phyloP scores from a whole-genome alignment of 164 flowering plant genomes.

The Saururus chinensis region DNA sequence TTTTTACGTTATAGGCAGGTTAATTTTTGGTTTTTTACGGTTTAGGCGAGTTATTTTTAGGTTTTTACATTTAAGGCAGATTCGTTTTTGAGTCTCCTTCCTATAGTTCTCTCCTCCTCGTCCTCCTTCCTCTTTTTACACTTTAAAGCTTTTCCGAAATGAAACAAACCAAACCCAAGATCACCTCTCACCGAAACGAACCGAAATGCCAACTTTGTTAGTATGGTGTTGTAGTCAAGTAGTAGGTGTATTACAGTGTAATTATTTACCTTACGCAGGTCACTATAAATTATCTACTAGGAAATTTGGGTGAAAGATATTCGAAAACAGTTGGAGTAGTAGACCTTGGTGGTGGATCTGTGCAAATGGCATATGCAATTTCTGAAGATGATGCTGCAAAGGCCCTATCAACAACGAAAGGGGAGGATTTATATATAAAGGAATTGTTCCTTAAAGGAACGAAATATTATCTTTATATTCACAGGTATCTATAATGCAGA shows the following conservation, averaged over 20 bases:
- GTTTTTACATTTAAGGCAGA: no score
- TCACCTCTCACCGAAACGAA: no score
- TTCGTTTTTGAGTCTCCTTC: no score
- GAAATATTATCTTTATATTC: constrained; percentile 79
- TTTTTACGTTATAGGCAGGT: no score
- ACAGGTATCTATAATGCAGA: constrained; percentile 40
- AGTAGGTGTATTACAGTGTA: neutral
- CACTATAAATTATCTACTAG: constrained; percentile 74
- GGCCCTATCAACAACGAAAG: constrained; percentile 54
- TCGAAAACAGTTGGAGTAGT: constrained; percentile 82
- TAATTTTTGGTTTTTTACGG: no score
- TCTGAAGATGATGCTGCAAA: constrained; percentile 65
- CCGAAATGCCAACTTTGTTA: no score
- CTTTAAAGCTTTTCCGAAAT: no score
- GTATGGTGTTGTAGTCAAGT: no score
- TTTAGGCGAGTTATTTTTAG: no score
- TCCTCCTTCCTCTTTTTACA: no score
- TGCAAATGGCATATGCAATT: constrained; percentile 98
- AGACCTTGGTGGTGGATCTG: constrained; percentile 99
- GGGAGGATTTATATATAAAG: constrained; percentile 77
- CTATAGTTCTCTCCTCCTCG: no score
- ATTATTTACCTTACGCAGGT: constrained; percentile 36
- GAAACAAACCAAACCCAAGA: no score
- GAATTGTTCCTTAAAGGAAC: constrained; percentile 63
- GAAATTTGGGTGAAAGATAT: constrained; percentile 62